Evolutionary conservation across 371 early-diverging fungal genomes (phyloP).

Genomic region (Mortierella sp.): DNA sequence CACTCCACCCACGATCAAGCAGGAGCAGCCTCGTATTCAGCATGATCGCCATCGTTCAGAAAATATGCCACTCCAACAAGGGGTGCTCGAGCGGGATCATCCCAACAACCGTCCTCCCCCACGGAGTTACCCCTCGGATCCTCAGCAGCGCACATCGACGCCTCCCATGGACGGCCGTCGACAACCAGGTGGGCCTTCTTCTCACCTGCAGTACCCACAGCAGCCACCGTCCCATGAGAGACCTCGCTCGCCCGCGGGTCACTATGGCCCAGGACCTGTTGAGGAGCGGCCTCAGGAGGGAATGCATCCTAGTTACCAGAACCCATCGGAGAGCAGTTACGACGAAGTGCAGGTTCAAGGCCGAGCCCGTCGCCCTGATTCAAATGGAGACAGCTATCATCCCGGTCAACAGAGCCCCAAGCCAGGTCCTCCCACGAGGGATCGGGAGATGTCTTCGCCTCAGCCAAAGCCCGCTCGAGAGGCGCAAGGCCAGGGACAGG

Average conservation of each 20-base stretch:
- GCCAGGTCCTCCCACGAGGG: constrained; percentile 20
- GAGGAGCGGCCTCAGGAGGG: neutral
- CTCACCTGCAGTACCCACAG: constrained; percentile 3
- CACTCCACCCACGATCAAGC: constrained; percentile 29
- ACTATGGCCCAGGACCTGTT: neutral
- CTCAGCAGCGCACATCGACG: constrained; percentile 5
- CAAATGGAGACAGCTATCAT: neutral
- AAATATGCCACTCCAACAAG: constrained; percentile 21
- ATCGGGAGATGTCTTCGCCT: neutral
- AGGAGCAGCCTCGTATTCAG: constrained; percentile 37
- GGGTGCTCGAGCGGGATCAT: constrained; percentile 31
- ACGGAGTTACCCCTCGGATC: constrained; percentile 29
- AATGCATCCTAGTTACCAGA: neutral
- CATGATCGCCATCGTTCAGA: constrained; percentile 51
- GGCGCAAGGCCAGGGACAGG: neutral
- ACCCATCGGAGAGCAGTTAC: neutral
- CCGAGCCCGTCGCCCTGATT: neutral
- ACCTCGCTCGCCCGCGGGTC: neutral
- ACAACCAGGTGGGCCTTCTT: neutral
- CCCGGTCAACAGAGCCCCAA: constrained; percentile 2
- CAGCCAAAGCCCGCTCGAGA: neutral
- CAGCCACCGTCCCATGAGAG: neutral
- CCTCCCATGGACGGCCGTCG: neutral
- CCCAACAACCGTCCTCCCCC: constrained; percentile 10
- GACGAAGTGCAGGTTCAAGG: constrained; percentile 1